Base-by-base conservation (phyloP, 768 basidiomycete genomes). In the Trametes cinnabarina region DNA sequence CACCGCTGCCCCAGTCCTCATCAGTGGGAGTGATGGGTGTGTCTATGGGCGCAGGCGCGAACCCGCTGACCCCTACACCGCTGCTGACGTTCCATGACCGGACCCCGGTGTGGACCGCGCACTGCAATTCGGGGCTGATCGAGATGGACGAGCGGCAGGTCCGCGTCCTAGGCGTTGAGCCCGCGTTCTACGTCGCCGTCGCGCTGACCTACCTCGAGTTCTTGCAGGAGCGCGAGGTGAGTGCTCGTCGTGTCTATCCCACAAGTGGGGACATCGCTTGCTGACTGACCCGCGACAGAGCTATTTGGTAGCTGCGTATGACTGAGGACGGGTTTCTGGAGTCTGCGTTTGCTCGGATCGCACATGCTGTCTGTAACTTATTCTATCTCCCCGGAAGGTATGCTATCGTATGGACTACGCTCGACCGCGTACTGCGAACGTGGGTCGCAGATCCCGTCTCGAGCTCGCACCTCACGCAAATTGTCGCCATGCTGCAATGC, bases 181-280 rank as follows among this genome's bases (percentile, higher is more conserved):
- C 81, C 25, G 84, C 84, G 51, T 92, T 92, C 67, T 92, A 89
- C 85, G 77, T 93, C 43, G 82, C 88, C 0, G 75, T 89, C 39
- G 85, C 85, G 0, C 68, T 92, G 64, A 85, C 88, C 3, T 93
- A 91, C 68, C 71, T 90, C 12, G 88, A 89, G 57, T 92, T 90
- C 65, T 69, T 92, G 64, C 82, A 81, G 64, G 89, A 92, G 63
- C 78, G 88, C 64, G 90, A 91, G 76, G 91, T 90, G 61, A 59
- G 85, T 71, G 25, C n/a, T n/a, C n/a, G n/a, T n/a, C 34, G 34
- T 34, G 49, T 22, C 4, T 6, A 14, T 30, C 4, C n/a, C 32
- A 3, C 5, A n/a, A n/a, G n/a, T n/a, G n/a, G n/a, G n/a, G 19
- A 34, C 23, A 17, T n/a, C 11, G 26, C 19, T 17, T 32, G 19